phyloP scores from a whole-genome alignment of 2,329 filamentous ascomycete species.

The Ceratocystis papillata region DNA sequence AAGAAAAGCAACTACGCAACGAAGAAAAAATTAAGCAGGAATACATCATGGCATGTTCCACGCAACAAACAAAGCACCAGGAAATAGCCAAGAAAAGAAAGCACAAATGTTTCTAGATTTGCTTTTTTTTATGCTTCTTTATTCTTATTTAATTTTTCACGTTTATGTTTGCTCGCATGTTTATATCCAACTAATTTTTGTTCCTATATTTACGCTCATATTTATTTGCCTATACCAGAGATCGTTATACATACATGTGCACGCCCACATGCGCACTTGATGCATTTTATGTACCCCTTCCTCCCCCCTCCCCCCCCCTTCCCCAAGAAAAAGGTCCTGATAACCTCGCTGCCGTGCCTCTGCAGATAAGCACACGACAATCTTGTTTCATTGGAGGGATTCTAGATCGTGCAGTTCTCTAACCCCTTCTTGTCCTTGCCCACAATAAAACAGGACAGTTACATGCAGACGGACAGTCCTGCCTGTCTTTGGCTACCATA shows the following conservation, averaged over 20 bases:
- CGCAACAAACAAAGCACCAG: too few species aligned
- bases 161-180: background rate
- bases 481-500: background rate
- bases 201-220: background rate
- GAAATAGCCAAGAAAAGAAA: too few species aligned
- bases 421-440: background rate
- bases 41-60: too few species aligned
- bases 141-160: too few species aligned
- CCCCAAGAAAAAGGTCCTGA: background rate
- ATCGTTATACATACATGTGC: background rate
- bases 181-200: background rate
- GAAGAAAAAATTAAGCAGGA: too few species aligned
- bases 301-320: background rate
- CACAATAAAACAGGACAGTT: too few species aligned
- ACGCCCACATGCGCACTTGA: background rate
- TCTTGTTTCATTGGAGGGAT: background rate
- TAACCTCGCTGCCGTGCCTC: background rate
- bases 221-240: background rate
- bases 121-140: too few species aligned
- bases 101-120: too few species aligned
- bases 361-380: constrained; percentile 4
- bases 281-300: background rate
- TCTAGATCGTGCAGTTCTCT: background rate
- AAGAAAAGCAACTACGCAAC: too few species aligned
- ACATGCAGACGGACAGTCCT: too few species aligned